Evolutionary conservation across 148 eudicot genomes (phyloP).

Genomic region (Vaccinium vitisidaea): DNA sequence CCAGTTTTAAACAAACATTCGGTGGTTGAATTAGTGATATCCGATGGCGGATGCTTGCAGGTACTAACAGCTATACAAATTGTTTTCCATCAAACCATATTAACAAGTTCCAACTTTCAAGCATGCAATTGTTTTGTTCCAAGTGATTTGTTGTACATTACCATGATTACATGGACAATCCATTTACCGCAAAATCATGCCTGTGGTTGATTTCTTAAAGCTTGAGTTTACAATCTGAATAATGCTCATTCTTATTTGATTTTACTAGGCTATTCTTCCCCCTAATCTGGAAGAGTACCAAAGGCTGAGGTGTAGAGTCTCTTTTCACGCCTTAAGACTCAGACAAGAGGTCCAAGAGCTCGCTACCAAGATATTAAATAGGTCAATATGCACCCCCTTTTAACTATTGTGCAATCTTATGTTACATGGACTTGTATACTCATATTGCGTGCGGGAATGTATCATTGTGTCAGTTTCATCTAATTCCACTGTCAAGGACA

Average conservation of each 20-base stretch:
- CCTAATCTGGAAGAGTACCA: constrained; percentile 79
- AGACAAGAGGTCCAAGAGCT: constrained; percentile 81
- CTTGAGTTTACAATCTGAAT: background rate
- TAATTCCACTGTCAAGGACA: background rate
- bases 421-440: background rate
- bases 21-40: constrained; percentile 67
- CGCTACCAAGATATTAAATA: constrained; percentile 63
- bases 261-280: constrained; percentile 65
- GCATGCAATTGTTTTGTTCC: background rate
- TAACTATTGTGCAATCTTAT: background rate
- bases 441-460: background rate
- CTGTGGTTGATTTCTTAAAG: background rate
- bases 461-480: background rate
- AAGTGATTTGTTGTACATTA: background rate
- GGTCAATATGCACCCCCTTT: constrained; percentile 28
- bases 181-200: background rate
- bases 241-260: background rate
- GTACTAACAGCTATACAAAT: constrained; percentile 24
- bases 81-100: background rate
- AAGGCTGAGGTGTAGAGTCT: constrained; percentile 82
- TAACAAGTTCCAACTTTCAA: background rate
- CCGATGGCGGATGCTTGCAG: constrained; percentile 98
- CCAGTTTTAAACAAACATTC: constrained; percentile 73
- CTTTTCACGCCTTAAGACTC: constrained; percentile 76
- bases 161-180: background rate